Base-by-base conservation (phyloP, 495 filamentous ascomycete species). In the Penicillium subrubescens region DNA sequence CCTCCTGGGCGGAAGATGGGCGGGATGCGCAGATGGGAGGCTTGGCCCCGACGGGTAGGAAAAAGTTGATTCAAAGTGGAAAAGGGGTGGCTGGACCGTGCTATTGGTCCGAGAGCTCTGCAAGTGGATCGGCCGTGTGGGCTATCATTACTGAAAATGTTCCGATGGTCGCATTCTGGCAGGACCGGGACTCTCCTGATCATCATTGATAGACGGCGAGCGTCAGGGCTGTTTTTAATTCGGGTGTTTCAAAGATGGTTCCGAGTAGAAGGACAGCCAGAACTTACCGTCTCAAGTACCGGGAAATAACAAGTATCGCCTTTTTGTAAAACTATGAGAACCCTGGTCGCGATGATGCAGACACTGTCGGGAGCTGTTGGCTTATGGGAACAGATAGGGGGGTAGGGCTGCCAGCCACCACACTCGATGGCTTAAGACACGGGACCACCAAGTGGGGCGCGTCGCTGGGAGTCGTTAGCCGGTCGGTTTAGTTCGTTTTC, bases 91-190 rank as follows among this genome's bases (percentile, higher is more conserved):
- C 14, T 35, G 56, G 62, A 57, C 46, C 64, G 37, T 64, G 39
- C 56, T 31, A 69, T 71, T 64, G 48, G 63, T 33, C 25, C 2
- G 39, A 39, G 34, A 34, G 53, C n/a, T 44, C 12, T 48, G 34
- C 37, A 52, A 56, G 68, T 68, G 68, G 68, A 65, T 60, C 65
- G n/a, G 25, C 41, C 56, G 55, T 62, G 55, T 60, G 61, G 69
- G 54, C 62, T 70, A 73, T 73, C 71, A 73, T 67, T 73, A 71
- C 71, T 69, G 48, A 51, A 73, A 71, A 66, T 69, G 69, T 29
- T 67, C 67, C 64, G 64, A 65, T 52, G 46, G 62, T 67, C 62
- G 55, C 39, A 56, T 60, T 65, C 57, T 64, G 61, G 66, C 60
- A 62, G 56, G 17, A 25, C 58, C 41, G 52, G 64, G 64, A 61